Percentiles rank a stretch among this genome's conserved stretches.
Conservation (phyloP, 2,329 filamentous ascomycete genomes). For the Cercospora nicotianae region DNA sequence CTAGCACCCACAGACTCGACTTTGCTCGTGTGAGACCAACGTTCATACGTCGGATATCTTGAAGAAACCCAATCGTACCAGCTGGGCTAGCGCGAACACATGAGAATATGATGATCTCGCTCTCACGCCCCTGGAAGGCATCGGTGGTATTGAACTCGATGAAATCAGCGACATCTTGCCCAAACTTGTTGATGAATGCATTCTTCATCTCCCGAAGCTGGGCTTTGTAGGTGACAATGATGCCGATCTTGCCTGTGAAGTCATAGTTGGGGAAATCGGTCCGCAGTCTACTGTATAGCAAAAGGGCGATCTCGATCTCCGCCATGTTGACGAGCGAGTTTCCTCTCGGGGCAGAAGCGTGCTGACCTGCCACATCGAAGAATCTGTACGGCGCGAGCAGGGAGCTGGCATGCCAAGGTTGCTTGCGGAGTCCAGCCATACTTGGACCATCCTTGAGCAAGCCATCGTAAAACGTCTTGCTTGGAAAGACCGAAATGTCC, state of each 20-base stretch:
- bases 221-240: constrained; percentile 97
- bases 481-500: constrained; percentile 89
- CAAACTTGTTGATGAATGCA: constrained; percentile 71
- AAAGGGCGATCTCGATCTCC: constrained; percentile 82
- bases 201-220: constrained; percentile 78
- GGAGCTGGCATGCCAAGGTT: constrained; percentile 81
- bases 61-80: constrained; percentile 96
- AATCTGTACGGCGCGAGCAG: constrained; percentile 92
- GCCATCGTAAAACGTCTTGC: constrained; percentile 87
- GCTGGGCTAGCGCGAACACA: constrained; percentile 92
- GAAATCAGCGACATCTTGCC: constrained; percentile 69
- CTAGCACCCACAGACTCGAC: constrained; percentile 93
- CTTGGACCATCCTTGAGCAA: constrained; percentile 73
- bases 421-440: constrained; percentile 73
- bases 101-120: constrained; percentile 98
- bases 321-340: constrained; percentile 87
- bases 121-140: constrained; percentile 94
- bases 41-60: constrained; percentile 98
- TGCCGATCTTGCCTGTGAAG: constrained; percentile 71
- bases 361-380: constrained; percentile 90
- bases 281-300: constrained; percentile 76
- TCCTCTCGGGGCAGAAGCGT: constrained; percentile 75
- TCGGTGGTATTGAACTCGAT: constrained; percentile 99
- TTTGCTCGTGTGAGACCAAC: constrained; percentile 96
- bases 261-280: constrained; percentile 64